Base-by-base conservation (phyloP, 306 rosid genomes). In the Nissolia schottii region DNA sequence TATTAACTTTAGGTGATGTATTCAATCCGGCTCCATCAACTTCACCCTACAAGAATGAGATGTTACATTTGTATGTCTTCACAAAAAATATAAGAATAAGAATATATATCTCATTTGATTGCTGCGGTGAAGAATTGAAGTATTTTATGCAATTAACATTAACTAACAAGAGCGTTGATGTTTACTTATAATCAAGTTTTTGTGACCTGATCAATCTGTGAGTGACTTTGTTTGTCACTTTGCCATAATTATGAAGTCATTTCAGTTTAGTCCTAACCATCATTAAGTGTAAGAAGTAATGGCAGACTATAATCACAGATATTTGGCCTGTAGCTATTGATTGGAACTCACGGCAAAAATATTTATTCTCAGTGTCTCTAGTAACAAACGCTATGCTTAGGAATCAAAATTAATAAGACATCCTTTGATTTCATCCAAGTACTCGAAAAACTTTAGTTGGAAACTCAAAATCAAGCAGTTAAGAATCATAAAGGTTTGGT, bases 381-480 rank as follows among this genome's bases (percentile, higher is more conserved):
- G n/a, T n/a, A n/a, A n/a, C n/a, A n/a, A n/a, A n/a, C n/a, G n/a
- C n/a, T n/a, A n/a, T n/a, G n/a, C 19, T 8, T 7, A 28, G 19
- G 67, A 71, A 40, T 55, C 31, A 40, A 56, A 40, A 28, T 45
- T 29, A 20, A 13, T 3, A 16, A 22, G 22, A 56, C n/a, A n/a
- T 45, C n/a, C 37, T 46, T 22, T 73, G 15, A 43, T 45, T 71
- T 59, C 12, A 46, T 46, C 28, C 13, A 29, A 65, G 20, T 41
- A 15, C n/a, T n/a, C n/a, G n/a, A n/a, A n/a, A 73, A 32, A 1
- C 13, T 11, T 74, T 16, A 18, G 56, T 74, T 53, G 57, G 70
- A 64, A 64, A 22, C 63, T 74, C 66, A 38, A 64, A 64, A 64
- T 64, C 79, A 64, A 64, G 24, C 16, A 27, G 18, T 3, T 51